Percentiles rank a stretch among this genome's conserved stretches.
Evolutionary conservation across 257 asterid species (phyloP).

Genomic region (Solanum chmielewskii): DNA sequence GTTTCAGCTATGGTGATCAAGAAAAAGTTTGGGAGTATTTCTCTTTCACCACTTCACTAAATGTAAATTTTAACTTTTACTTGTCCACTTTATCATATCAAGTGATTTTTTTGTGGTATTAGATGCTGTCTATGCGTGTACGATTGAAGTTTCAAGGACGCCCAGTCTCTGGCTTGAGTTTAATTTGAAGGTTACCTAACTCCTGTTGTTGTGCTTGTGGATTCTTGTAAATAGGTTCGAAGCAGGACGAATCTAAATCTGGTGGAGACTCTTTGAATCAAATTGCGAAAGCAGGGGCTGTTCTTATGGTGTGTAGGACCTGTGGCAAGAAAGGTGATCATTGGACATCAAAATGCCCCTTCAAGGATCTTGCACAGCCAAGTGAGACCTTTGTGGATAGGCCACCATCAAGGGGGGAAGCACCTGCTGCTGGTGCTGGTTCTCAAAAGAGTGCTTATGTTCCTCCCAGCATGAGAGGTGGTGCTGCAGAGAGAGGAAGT

Average conservation of each 20-base stretch:
- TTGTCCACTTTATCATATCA: not conserved
- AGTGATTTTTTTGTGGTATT: not conserved
- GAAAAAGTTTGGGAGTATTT: not conserved
- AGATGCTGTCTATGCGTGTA: not conserved
- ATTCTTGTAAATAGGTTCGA: slow-evolving; percentile 34
- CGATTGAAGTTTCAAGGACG: not conserved
- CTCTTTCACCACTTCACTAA: not conserved
- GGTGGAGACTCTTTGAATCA: slow-evolving; percentile 38
- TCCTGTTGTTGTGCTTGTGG: not conserved
- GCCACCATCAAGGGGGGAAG: slow-evolving; percentile 51
- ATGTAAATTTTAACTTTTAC: not conserved
- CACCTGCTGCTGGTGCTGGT: slow-evolving; percentile 6
- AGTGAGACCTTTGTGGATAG: slow-evolving; percentile 47
- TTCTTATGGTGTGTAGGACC: slow-evolving; percentile 83
- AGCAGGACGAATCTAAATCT: slow-evolving; percentile 50
- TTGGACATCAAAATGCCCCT: slow-evolving; percentile 94
- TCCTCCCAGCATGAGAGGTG: slow-evolving; percentile 75
- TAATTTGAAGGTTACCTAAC: not conserved
- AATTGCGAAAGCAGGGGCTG: slow-evolving; percentile 55
- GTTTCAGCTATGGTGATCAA: not conserved
- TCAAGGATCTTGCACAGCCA: slow-evolving; percentile 81
- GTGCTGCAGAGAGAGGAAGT: slow-evolving; percentile 28
- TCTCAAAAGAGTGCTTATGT: slow-evolving; percentile 50
- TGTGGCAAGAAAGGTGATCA: slow-evolving; percentile 96
- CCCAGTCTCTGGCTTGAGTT: not conserved